phyloP scores from a whole-genome alignment of 352 stramenopile genomes.

The Pythium myriotylum region DNA sequence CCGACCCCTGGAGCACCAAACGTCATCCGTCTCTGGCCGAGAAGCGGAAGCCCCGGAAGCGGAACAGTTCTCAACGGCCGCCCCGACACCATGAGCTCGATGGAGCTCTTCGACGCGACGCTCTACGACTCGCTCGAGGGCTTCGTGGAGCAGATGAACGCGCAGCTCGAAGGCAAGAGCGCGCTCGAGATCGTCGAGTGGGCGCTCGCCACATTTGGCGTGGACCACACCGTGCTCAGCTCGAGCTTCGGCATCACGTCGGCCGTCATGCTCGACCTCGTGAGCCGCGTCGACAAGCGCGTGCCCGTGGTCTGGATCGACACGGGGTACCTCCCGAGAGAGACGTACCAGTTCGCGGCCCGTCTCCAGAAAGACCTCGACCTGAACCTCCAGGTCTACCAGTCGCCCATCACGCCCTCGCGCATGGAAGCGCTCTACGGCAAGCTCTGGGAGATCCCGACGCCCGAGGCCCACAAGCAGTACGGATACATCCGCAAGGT shows the following conservation, averaged over 20 bases:
- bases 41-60: conserved; percentile 28
- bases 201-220: conserved; percentile 71
- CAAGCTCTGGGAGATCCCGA: conserved; percentile 79
- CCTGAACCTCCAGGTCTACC: conserved; percentile 78
- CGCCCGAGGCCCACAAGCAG: conserved; percentile 69
- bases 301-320: conserved; percentile 86
- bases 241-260: conserved; percentile 89
- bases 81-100: conserved; percentile 13
- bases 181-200: conserved; percentile 72
- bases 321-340: conserved; percentile 79
- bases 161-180: conserved; percentile 50
- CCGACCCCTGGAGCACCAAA: conserved; percentile 20
- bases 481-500: conserved; percentile 87
- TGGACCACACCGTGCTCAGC: conserved; percentile 59
- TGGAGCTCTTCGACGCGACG: conserved; percentile 39
- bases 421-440: conserved; percentile 87
- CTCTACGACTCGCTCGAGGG: conserved; percentile 61
- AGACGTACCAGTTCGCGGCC: conserved; percentile 85
- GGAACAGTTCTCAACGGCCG: conserved; percentile 18
- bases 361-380: conserved; percentile 61
- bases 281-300: conserved; percentile 43
- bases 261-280: conserved; percentile 83
- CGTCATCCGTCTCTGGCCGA: conserved; percentile 23
- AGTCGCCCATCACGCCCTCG: conserved; percentile 71
- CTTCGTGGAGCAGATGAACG: conserved; percentile 70